phyloP scores from a whole-genome alignment of 176 grass and related monocot species.

The Triticum dicoccoides region DNA sequence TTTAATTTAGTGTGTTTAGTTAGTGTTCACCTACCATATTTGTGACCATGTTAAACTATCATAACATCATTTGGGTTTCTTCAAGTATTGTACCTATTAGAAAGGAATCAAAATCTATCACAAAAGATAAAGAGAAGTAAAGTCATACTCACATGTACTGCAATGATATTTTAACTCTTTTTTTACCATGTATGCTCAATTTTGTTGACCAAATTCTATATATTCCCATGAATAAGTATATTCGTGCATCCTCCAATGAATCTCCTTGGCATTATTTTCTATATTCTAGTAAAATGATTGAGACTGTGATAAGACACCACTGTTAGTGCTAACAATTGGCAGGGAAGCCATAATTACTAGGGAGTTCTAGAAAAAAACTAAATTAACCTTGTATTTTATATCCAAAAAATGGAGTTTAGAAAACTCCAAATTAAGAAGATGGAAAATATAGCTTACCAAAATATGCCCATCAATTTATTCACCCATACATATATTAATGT shows the following conservation, averaged over 20 bases:
- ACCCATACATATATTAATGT: background rate
- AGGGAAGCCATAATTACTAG: background rate
- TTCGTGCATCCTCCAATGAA: background rate
- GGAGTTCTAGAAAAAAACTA: background rate
- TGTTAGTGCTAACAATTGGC: background rate
- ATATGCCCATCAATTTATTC: background rate
- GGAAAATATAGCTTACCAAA: background rate
- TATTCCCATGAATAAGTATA: background rate
- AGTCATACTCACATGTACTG: too few species aligned
- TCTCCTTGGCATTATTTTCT: background rate
- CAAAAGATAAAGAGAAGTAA: too few species aligned
- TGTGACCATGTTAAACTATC: background rate
- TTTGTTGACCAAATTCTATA: background rate
- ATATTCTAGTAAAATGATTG: background rate
- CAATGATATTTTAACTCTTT: too few species aligned
- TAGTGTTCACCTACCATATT: background rate
- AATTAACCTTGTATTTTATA: background rate
- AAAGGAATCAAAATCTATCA: too few species aligned
- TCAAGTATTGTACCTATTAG: too few species aligned
- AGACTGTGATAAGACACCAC: background rate
- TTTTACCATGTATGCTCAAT: too few species aligned
- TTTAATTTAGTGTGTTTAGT: background rate
- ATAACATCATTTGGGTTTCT: background rate
- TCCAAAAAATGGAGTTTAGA: background rate
- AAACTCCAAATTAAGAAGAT: background rate